These are phyloP conservation scores for Corylus heterophylla DNA, from an alignment of 306 rosid species.

Conservation along the genomic window DNA sequence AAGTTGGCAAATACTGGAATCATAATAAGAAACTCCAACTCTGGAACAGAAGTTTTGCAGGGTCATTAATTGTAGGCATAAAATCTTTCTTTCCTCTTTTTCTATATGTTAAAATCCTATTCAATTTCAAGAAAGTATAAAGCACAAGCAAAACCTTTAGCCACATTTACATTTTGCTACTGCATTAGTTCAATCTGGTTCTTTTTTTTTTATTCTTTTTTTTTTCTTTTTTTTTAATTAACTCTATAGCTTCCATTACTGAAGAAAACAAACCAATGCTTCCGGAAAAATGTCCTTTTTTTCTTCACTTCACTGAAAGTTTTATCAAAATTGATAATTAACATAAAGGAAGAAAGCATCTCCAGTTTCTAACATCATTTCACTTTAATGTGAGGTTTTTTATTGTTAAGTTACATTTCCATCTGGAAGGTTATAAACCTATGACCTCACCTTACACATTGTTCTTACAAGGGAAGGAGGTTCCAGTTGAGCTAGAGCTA, in stretches of 20 bases:
- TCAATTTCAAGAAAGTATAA: conserved; percentile 5
- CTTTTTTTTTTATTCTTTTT: not conserved
- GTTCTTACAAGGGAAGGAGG: not conserved
- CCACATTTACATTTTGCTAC: conserved; percentile 13
- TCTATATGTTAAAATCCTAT: not conserved
- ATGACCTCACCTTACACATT: not conserved
- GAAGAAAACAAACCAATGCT: not conserved
- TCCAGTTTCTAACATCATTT: not conserved
- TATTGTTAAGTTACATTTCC: not conserved
- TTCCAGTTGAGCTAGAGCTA: not conserved
- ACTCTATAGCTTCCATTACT: conserved; percentile 14
- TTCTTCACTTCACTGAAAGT: not conserved
- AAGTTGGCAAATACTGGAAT: conserved; percentile 86
- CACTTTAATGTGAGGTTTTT: not conserved
- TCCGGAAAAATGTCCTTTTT: not conserved
- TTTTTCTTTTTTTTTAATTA: not conserved
- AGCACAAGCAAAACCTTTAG: conserved; percentile 15
- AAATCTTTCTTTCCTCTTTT: not conserved
- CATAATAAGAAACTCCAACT: conserved; percentile 87
- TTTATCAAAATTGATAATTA: not conserved
- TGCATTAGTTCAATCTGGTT: conserved; percentile 2
- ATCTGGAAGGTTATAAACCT: not conserved
- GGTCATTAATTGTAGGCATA: conserved; percentile 21
- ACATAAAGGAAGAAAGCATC: not conserved
- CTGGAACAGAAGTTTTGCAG: conserved; percentile 45